Percentiles rank a stretch among this genome's conserved stretches.
Evolutionary conservation across 768 basidiomycete species (phyloP).

Genomic region (Lyophyllum atratum): DNA sequence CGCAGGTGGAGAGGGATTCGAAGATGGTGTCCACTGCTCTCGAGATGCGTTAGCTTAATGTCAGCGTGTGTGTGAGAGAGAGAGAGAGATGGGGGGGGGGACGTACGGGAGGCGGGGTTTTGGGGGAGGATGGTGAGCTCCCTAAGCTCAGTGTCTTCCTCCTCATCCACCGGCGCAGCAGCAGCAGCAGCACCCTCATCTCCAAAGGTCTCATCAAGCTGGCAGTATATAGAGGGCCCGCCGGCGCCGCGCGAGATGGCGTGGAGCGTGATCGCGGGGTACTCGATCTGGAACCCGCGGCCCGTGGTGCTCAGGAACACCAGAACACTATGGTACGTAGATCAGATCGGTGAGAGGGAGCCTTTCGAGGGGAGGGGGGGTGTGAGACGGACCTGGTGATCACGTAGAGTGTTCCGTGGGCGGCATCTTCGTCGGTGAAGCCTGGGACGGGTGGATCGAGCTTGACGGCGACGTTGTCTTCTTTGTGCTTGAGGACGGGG

Average conservation of each 20-base stretch:
- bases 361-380: background rate
- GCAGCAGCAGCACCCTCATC: conserved; percentile 29
- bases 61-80: background rate
- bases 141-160: conserved; percentile 57
- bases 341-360: conserved; percentile 3
- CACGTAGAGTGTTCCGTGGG: conserved; percentile 75
- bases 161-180: conserved; percentile 39
- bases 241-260: conserved; percentile 77
- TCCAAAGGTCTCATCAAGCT: conserved; percentile 71
- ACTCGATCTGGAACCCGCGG: conserved; percentile 81
- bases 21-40: conserved; percentile 79
- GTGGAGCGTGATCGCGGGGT: conserved; percentile 90
- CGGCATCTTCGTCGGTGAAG: conserved; percentile 52
- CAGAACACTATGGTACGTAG: conserved; percentile 54
- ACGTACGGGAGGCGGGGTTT: conserved; percentile 60
- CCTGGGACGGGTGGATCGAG: conserved; percentile 71
- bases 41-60: background rate
- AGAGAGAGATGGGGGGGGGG: background rate
- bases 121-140: conserved; percentile 81
- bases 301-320: conserved; percentile 74
- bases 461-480: conserved; percentile 67
- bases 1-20: conserved; percentile 82
- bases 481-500: conserved; percentile 73
- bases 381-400: conserved; percentile 70
- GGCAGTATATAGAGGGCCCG: conserved; percentile 85